A percentile compares a stretch with the other conserved stretches of the same genome.
Evolutionary conservation across 352 stramenopile genomes (phyloP).

Genomic region (Phytophthora ohioensis): DNA sequence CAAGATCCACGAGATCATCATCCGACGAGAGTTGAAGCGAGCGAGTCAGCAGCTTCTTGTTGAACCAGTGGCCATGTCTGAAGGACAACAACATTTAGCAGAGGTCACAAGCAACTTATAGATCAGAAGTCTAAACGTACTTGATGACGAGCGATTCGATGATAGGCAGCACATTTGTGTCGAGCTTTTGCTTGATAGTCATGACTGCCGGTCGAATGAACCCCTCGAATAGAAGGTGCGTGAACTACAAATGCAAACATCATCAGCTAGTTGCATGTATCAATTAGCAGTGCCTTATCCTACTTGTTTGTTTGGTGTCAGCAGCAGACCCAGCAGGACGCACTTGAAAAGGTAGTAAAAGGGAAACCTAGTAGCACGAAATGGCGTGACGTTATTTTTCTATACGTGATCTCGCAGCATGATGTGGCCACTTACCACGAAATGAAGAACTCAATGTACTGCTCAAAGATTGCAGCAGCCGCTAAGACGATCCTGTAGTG

Average conservation of each 20-base stretch:
- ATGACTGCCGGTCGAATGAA: conserved; percentile 63
- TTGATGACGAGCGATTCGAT: conserved; percentile 63
- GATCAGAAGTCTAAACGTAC: conserved; percentile 30
- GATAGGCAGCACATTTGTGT: conserved; percentile 58
- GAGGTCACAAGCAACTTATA: neutral
- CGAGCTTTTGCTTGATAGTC: conserved; percentile 48
- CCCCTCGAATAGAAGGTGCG: conserved; percentile 70
- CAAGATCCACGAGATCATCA: conserved; percentile 52
- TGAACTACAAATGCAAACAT: conserved; percentile 43
- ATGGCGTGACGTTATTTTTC: neutral
- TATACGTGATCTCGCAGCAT: neutral
- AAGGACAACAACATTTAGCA: neutral
- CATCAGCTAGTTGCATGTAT: neutral
- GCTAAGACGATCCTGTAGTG: conserved; percentile 64
- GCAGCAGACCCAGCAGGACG: conserved; percentile 56
- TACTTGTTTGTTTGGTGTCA: conserved; percentile 72
- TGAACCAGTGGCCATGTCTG: conserved; percentile 75
- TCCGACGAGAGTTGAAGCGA: conserved; percentile 61
- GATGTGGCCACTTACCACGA: conserved; percentile 48
- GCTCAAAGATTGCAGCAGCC: conserved; percentile 60
- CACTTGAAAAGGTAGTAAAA: conserved; percentile 87
- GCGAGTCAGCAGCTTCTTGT: conserved; percentile 61
- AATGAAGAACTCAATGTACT: conserved; percentile 77
- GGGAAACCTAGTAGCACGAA: conserved; percentile 49
- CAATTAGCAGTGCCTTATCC: neutral